These are phyloP conservation scores for Nakazawaea ernobii DNA, from an alignment of 805 yeast species.

Conservation along the genomic window DNA sequence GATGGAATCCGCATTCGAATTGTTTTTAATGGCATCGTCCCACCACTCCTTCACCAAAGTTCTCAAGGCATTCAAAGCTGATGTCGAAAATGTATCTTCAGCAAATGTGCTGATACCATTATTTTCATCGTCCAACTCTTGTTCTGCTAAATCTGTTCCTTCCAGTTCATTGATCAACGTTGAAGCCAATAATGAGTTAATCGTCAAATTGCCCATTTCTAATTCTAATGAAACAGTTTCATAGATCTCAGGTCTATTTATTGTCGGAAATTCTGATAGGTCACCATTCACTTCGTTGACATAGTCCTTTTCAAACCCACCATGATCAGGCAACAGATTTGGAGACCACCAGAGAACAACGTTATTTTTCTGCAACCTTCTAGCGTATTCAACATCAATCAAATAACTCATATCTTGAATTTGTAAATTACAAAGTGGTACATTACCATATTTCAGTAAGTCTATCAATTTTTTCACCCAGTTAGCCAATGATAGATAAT, in stretches of 20 bases:
- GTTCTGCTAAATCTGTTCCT: conserved; percentile 70
- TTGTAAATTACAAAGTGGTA: conserved; percentile 83
- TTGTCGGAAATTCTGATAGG: conserved; percentile 56
- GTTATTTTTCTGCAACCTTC: conserved; percentile 58
- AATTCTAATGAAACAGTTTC: conserved; percentile 75
- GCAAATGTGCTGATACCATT: conserved; percentile 43
- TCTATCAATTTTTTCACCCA: conserved; percentile 66
- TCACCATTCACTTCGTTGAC: conserved; percentile 37
- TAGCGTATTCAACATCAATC: conserved; percentile 83
- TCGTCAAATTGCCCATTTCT: conserved; percentile 69
- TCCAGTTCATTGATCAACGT: conserved; percentile 82
- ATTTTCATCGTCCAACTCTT: not conserved
- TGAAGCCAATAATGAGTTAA: conserved; percentile 84
- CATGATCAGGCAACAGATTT: conserved; percentile 73
- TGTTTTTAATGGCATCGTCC: conserved; percentile 74
- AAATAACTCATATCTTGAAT: conserved; percentile 63
- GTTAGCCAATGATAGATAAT: conserved; percentile 64
- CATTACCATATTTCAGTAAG: conserved; percentile 64
- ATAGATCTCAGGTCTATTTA: conserved; percentile 76
- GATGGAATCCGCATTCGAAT: conserved; percentile 73
- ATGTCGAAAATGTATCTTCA: conserved; percentile 75
- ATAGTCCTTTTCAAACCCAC: conserved; percentile 69
- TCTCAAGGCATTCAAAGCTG: conserved; percentile 67
- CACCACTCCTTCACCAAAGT: conserved; percentile 84
- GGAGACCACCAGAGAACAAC: conserved; percentile 94